Evolutionary conservation across 129 eudicot species (phyloP).

Genomic region (Smallanthus sonchifolius): DNA sequence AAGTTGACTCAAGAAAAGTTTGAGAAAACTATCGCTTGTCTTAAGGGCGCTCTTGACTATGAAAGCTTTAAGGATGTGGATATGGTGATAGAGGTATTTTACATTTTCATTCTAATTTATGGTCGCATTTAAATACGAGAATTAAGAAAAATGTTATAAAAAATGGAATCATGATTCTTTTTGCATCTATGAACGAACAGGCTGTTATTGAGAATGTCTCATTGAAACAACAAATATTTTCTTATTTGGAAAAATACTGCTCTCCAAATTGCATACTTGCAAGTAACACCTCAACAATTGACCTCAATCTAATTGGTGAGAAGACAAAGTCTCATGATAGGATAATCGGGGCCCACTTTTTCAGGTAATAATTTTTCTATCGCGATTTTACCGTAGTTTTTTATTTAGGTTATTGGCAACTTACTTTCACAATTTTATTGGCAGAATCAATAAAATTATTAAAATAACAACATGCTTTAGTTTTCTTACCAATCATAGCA

Average conservation of each 20-base stretch:
- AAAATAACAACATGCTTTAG: not conserved
- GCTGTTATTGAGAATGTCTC: slow-evolving; percentile 75
- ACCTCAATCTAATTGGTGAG: slow-evolving; percentile 65
- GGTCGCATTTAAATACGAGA: not conserved
- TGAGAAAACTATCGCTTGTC: slow-evolving; percentile 73
- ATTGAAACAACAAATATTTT: slow-evolving; percentile 70
- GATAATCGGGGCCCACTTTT: slow-evolving; percentile 93
- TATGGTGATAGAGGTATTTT: slow-evolving; percentile 91
- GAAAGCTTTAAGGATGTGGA: slow-evolving; percentile 89
- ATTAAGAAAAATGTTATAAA: not conserved
- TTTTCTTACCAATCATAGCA: not conserved
- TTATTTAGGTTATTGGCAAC: not conserved
- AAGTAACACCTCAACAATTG: slow-evolving; percentile 68
- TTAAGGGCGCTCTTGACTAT: slow-evolving; percentile 73
- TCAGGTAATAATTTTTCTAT: slow-evolving; percentile 57
- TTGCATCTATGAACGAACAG: slow-evolving; percentile 33
- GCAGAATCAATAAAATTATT: not conserved
- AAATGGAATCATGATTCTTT: not conserved
- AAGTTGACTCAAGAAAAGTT: slow-evolving; percentile 70
- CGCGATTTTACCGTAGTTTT: not conserved
- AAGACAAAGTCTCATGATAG: slow-evolving; percentile 65
- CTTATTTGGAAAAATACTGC: slow-evolving; percentile 66
- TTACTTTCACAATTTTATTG: not conserved
- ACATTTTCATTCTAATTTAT: not conserved
- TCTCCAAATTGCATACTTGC: slow-evolving; percentile 70